Evolutionary conservation across 192 early-diverging fungal species (phyloP).

Genomic region (Lobosporangium transversale): DNA sequence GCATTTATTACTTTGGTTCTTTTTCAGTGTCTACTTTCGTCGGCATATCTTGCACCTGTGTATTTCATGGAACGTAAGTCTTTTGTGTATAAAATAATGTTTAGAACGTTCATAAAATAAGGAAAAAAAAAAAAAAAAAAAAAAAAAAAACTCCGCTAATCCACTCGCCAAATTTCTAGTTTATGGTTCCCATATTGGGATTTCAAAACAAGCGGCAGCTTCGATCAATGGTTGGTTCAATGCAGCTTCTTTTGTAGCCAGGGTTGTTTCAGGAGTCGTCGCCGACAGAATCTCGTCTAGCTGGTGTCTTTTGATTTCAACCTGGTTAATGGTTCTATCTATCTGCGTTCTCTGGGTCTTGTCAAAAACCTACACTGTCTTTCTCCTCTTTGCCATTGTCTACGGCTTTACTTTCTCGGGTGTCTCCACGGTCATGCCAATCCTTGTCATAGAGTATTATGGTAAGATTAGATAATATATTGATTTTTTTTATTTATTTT

Average conservation of each 20-base stretch:
- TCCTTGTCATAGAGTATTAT: slow-evolving; percentile 49
- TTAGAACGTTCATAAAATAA: not conserved
- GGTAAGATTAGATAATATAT: slow-evolving; percentile 18
- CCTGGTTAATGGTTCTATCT: slow-evolving; percentile 16
- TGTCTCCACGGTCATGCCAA: slow-evolving; percentile 51
- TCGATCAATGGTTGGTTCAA: slow-evolving; percentile 40
- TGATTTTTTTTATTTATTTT: not conserved
- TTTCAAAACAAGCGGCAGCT: slow-evolving; percentile 23
- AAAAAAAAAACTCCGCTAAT: not conserved
- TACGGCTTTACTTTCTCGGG: slow-evolving; percentile 58
- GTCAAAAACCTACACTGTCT: slow-evolving; percentile 33
- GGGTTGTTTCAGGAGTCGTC: slow-evolving; percentile 19
- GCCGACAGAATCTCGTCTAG: slow-evolving; percentile 54
- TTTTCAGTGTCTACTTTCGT: slow-evolving; percentile 19
- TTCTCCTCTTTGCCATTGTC: slow-evolving; percentile 54
- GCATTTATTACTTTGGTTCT: slow-evolving; percentile 10
- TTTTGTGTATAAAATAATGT: not conserved
- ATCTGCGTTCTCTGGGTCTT: slow-evolving; percentile 60
- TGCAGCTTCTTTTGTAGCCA: slow-evolving; percentile 30
- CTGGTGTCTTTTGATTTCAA: slow-evolving; percentile 28
- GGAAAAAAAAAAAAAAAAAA: not conserved
- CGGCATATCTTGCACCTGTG: slow-evolving; percentile 31
- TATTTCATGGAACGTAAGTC: slow-evolving; percentile 37
- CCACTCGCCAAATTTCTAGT: not conserved
- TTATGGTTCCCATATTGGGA: slow-evolving; percentile 28